Percentiles rank a stretch among this genome's conserved stretches.
These are phyloP conservation scores for Citrus medica DNA, from an alignment of 345 rosid genomes.

Conservation along the genomic window DNA sequence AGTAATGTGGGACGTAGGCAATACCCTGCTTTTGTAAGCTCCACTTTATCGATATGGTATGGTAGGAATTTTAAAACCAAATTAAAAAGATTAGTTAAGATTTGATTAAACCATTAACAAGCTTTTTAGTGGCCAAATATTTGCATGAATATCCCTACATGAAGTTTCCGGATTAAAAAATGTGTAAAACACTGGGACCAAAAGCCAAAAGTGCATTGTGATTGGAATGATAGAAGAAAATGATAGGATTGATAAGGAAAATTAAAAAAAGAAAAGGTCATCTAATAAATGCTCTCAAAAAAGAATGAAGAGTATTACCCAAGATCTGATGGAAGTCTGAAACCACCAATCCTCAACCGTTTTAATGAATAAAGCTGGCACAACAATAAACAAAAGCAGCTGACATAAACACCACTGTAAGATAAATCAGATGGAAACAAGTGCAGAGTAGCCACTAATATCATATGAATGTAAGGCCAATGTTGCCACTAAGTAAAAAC, in stretches of 20 bases:
- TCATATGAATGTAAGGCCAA: background rate
- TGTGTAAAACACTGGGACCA: background rate
- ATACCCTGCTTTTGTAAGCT: background rate
- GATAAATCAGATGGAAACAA: slow-evolving; percentile 3
- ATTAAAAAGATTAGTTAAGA: background rate
- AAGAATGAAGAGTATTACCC: slow-evolving; percentile 48
- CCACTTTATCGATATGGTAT: no score
- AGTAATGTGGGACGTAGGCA: background rate
- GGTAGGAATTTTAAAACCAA: background rate
- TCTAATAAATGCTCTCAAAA: background rate
- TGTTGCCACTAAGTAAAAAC: background rate
- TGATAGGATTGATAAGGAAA: background rate
- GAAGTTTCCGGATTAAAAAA: background rate
- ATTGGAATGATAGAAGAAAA: background rate
- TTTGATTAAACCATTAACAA: background rate
- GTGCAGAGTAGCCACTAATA: background rate
- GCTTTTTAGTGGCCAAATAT: background rate
- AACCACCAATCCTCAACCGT: slow-evolving; percentile 84
- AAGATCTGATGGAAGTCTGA: slow-evolving; percentile 85
- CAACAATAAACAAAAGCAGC: slow-evolving; percentile 6
- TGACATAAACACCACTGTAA: background rate
- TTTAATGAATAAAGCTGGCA: slow-evolving; percentile 75
- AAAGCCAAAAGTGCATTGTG: background rate
- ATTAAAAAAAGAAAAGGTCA: background rate
- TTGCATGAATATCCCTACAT: background rate